Base-by-base conservation (phyloP, 208 protist species). In the Leptomonas seymouri region DNA sequence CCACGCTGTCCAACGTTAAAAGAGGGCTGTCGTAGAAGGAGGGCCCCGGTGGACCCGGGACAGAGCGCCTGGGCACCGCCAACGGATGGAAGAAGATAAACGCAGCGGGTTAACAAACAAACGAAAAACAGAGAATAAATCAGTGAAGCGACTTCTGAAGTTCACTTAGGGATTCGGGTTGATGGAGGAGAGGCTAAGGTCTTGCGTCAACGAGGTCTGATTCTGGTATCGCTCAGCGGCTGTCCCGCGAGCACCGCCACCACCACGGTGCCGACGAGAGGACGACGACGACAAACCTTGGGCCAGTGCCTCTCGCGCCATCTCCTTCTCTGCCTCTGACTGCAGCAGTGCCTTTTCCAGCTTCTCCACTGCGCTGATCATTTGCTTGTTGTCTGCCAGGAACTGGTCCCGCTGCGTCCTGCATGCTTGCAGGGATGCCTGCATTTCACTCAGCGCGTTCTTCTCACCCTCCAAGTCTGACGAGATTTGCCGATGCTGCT, bases 251-350 rank as follows among this genome's bases (percentile, higher is more conserved):
- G 48, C 41, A 54, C 62, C 41, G 48, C 62, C 58, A 5, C 57
- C 53, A 25, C 67, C 44, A 20, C 62, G 63, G 12, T 70, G 67
- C 1, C 60, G 30, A 16, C 36, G 50, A 7, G 59, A 49, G 25
- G 70, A 71, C 8, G 78, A 78, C 0, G 67, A 56, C 11, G 61
- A 70, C 44, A 82, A 69, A n/a, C 84, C 87, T 34, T 93, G 85
- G 14, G 81, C 74, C 31, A 93, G 80, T 1, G 85, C 82, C 42
- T 80, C 76, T 23, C 80, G 74, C 16, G 83, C 88, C 51, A 77
- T 78, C n/a, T 73, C 74, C 44, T 87, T 83, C 65, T 91, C 84
- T 53, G 73, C 73, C 58, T 92, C 82, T 12, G 83, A 72, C 72
- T 79, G 73, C 51, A 76, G 70, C 27, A 94, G 75, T 14, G 82